phyloP scores from a whole-genome alignment of 2,329 filamentous ascomycete species.

The Septoria petroselini region DNA sequence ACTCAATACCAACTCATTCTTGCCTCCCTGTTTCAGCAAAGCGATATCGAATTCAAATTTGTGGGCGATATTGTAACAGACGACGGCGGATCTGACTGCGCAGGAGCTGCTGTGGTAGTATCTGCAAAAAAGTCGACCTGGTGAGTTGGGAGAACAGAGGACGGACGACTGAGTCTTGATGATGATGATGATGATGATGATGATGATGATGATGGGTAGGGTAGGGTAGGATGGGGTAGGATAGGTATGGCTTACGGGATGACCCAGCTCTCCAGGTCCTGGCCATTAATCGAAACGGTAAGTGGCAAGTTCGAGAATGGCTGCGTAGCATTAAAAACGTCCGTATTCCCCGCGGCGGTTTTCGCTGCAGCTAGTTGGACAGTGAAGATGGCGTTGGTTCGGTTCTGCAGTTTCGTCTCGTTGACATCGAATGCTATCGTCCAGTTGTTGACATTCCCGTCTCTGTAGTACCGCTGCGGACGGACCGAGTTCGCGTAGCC shows the following conservation, averaged over 20 bases:
- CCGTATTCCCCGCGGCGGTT: constrained; percentile 60
- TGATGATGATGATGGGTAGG: too few species aligned
- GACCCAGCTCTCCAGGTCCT: constrained; percentile 51
- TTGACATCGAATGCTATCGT: constrained; percentile 54
- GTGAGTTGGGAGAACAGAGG: too few species aligned
- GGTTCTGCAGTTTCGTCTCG: constrained; percentile 41
- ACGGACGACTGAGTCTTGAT: too few species aligned
- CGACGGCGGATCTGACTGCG: constrained; percentile 58
- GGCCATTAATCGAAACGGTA: constrained; percentile 49
- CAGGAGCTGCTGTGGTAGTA: constrained; percentile 59
- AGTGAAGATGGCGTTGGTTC: constrained; percentile 55
- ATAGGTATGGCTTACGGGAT: constrained; percentile 51
- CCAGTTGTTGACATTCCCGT: constrained; percentile 58
- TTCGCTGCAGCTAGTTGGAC: constrained; percentile 63
- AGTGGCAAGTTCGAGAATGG: constrained; percentile 54
- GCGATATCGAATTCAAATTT: constrained; percentile 57
- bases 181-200: too few species aligned
- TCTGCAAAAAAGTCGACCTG: too few species aligned
- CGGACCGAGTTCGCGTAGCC: constrained; percentile 52
- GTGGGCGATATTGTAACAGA: constrained; percentile 60
- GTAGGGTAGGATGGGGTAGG: constrained; percentile 10
- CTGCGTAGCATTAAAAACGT: constrained; percentile 55
- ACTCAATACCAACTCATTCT: constrained; percentile 56
- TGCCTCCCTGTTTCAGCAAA: constrained; percentile 52
- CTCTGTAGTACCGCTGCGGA: constrained; percentile 44